Evolutionary conservation across 1,139 yeast genomes (phyloP).

Genomic region (Sugiyamaella castrensis): DNA sequence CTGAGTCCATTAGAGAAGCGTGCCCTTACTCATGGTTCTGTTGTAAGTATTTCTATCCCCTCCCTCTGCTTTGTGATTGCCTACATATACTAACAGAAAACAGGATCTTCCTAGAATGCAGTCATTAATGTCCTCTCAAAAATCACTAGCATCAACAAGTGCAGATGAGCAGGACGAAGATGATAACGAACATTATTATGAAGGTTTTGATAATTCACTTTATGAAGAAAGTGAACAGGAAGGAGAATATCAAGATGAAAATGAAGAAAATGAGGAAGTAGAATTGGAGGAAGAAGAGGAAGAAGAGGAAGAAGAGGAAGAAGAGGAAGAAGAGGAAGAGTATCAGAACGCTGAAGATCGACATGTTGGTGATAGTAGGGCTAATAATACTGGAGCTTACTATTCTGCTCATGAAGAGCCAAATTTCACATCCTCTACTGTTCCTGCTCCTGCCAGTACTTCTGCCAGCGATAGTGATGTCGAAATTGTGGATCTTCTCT

Average conservation of each 20-base stretch:
- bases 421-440: not conserved
- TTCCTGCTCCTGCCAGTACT: not conserved
- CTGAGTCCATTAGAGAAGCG: too few species aligned
- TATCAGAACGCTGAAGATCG: not conserved
- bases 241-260: conserved; percentile 25
- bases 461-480: conserved; percentile 10
- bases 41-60: too few species aligned
- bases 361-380: not conserved
- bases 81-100: too few species aligned
- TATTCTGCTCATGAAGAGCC: not conserved
- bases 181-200: too few species aligned
- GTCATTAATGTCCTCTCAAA: conserved; percentile 39
- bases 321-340: conserved; percentile 11
- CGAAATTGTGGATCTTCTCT: conserved; percentile 18
- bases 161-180: conserved; percentile 6
- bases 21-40: too few species aligned
- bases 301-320: conserved; percentile 13
- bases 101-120: not conserved
- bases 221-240: conserved; percentile 17
- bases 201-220: conserved; percentile 2
- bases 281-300: conserved; percentile 18
- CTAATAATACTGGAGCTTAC: not conserved
- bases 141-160: conserved; percentile 33
- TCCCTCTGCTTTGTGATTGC: too few species aligned
- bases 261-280: conserved; percentile 28